Base-by-base conservation (phyloP, 306 rosid species). In the Citrullus colocynthis region DNA sequence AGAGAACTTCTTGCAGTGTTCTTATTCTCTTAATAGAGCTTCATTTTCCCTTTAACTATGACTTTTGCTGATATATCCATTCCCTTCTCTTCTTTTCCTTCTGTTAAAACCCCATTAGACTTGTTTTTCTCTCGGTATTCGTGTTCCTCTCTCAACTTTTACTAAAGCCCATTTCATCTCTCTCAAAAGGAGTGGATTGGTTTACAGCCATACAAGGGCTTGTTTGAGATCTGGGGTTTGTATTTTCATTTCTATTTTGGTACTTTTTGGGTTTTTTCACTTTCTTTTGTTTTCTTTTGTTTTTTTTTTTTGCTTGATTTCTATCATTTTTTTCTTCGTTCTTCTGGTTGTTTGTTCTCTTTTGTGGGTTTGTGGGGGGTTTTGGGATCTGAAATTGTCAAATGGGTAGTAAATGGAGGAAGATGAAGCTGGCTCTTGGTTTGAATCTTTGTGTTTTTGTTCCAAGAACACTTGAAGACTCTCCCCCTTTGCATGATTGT, bases 391-490 rank as follows among this genome's bases (percentile, higher is more conserved):
- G 73, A 28, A 66, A 77, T 66, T 15, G 65, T 49, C 42, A 81
- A 85, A 94, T 95, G 99, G 97, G 89, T 76, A 92, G 97, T 83
- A 95, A 90, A 85, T 92, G 99, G 99, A 92, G 89, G 92, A 95
- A 95, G 80, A 90, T 91, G 16, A 92, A 91, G 91, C 65, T 89
- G 17, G 97, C 97, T 18, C 82, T 94, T 72, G 98, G 98, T 48
- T 74, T 85, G 41, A 95, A 92, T 84, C 91, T 90, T 1, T 95
- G 99, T 88, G 89, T 89, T 78, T 78, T 88, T 69, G 90, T 89
- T 74, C 97, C 99, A 11, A 89, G 85, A 87, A 90, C 96, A 17
- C 79, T 84, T 66, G 96, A 89, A 21, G 92, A 88, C 24, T 83
- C 91, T 45, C 80, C 92, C 51, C 89, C 96, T 44, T 56, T 86